Percentiles rank a stretch among this genome's conserved stretches.
Conservation (phyloP, 768 basidiomycete genomes). For the Inosperma sp. region DNA sequence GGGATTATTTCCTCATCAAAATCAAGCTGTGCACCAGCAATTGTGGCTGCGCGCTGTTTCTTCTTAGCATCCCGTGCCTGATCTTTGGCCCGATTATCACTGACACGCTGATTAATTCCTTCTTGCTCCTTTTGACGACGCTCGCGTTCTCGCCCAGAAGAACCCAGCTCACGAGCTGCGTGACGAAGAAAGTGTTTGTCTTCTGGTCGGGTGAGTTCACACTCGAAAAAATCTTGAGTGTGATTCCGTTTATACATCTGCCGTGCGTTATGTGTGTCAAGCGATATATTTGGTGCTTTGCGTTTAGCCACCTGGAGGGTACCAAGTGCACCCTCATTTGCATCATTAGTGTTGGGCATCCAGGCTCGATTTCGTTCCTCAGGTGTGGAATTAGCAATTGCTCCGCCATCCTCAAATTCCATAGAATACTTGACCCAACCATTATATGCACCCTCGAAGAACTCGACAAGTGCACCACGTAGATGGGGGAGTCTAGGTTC, state of each 20-base stretch:
- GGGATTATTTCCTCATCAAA: constrained; percentile 3
- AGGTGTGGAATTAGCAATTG: constrained; percentile 20
- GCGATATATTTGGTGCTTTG: constrained; percentile 15
- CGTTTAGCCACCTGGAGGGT: constrained; percentile 17
- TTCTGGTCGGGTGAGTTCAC: neutral
- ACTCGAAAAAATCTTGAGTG: constrained; percentile 24
- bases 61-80: neutral
- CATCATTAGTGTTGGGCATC: constrained; percentile 31
- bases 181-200: neutral
- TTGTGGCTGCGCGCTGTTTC: neutral
- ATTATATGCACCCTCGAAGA: constrained; percentile 18
- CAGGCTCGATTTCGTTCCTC: constrained; percentile 22
- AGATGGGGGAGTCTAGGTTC: constrained; percentile 18
- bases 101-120: neutral
- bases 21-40: neutral
- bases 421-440: constrained; percentile 24
- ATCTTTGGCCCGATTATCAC: neutral
- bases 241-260: constrained; percentile 23
- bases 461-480: constrained; percentile 12
- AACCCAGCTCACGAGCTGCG: neutral
- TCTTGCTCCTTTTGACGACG: neutral
- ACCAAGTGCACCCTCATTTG: constrained; percentile 28
- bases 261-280: constrained; percentile 23
- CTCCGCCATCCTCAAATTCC: constrained; percentile 27
- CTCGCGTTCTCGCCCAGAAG: neutral